phyloP scores from a whole-genome alignment of 768 basidiomycete genomes.

The Boletellus ananas region DNA sequence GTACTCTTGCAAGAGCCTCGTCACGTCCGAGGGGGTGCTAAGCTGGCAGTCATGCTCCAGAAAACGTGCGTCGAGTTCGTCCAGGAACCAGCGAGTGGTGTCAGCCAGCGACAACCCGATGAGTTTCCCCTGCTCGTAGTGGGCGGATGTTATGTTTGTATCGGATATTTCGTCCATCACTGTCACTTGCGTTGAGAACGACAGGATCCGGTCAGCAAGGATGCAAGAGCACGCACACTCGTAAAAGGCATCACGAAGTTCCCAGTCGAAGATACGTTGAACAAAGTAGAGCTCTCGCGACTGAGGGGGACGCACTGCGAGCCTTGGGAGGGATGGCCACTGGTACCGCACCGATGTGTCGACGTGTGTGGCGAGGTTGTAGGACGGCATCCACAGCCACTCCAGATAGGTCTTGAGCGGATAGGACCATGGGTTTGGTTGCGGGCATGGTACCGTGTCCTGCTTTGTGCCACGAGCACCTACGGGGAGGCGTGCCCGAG shows the following conservation, averaged over 20 bases:
- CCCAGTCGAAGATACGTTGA: constrained; percentile 1
- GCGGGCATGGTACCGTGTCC: background rate
- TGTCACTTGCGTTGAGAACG: background rate
- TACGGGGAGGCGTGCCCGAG: background rate
- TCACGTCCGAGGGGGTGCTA: constrained; percentile 3
- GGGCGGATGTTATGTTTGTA: background rate
- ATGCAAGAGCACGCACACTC: background rate
- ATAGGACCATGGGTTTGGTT: background rate
- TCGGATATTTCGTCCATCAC: background rate
- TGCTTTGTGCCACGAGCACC: too few species aligned
- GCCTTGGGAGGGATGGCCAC: constrained; percentile 5
- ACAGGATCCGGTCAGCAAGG: background rate
- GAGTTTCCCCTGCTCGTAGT: background rate
- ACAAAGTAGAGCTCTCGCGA: constrained; percentile 3
- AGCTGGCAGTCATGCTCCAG: background rate
- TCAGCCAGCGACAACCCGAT: constrained; percentile 2
- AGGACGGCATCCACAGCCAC: constrained; percentile 11
- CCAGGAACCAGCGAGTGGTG: background rate
- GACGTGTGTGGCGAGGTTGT: constrained; percentile 2
- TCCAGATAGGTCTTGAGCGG: constrained; percentile 6
- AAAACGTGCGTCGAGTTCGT: background rate
- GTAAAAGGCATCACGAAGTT: background rate
- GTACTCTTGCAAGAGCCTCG: constrained; percentile 1
- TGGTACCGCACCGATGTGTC: background rate
- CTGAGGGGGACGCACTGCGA: background rate